phyloP scores from a whole-genome alignment of 768 basidiomycete genomes.

The Naganishia kalamii region DNA sequence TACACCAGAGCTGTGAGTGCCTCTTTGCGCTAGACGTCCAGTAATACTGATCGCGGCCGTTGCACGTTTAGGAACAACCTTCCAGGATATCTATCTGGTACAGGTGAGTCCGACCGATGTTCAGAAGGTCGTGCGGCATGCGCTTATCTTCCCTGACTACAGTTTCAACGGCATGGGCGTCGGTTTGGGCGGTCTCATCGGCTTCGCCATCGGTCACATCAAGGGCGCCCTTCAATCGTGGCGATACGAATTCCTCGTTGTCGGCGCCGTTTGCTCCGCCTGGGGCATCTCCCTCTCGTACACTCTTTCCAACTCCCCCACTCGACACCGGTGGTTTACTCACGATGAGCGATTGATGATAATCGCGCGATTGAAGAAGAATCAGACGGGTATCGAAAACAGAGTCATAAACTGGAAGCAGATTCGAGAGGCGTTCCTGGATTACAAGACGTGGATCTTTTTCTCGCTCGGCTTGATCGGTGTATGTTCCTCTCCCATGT shows the following conservation, averaged over 20 bases:
- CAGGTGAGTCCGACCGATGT: not conserved
- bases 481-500: not conserved
- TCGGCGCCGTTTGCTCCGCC: conserved; percentile 38
- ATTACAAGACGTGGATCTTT: conserved; percentile 46
- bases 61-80: not conserved
- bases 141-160: not conserved
- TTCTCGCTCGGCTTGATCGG: conserved; percentile 41
- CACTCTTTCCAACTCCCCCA: conserved; percentile 44
- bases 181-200: conserved; percentile 48
- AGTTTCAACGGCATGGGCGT: conserved; percentile 50
- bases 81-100: not conserved
- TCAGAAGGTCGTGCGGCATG: not conserved
- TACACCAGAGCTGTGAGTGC: conserved; percentile 51
- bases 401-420: conserved; percentile 42
- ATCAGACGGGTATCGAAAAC: conserved; percentile 47
- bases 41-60: not conserved
- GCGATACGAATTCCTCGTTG: conserved; percentile 46
- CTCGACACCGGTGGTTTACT: conserved; percentile 40
- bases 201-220: conserved; percentile 45
- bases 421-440: conserved; percentile 40
- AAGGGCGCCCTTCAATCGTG: conserved; percentile 44
- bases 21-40: not conserved
- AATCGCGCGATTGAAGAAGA: conserved; percentile 41
- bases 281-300: conserved; percentile 43
- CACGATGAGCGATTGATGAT: conserved; percentile 46